These are phyloP conservation scores for Helicocarpus griseus DNA, from an alignment of 2,329 filamentous ascomycete species.

Conservation along the genomic window DNA sequence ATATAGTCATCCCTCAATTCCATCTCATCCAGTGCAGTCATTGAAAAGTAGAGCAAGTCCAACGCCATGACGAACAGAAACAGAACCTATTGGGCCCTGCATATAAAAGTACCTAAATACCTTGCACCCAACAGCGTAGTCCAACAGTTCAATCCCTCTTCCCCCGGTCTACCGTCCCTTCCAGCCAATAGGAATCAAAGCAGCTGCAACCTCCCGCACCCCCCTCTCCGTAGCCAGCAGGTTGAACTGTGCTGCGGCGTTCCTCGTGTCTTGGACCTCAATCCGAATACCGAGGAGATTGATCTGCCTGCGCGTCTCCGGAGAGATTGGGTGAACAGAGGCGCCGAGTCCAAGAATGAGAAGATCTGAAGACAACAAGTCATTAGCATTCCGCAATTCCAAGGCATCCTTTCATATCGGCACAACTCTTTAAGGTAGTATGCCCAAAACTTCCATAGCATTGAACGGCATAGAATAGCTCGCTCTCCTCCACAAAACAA, in stretches of 20 bases:
- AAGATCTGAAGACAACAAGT: slow-evolving; percentile 50
- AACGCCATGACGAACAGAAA: too few relatives aligned
- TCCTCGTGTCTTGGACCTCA: slow-evolving; percentile 84
- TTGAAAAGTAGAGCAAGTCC: too few relatives aligned
- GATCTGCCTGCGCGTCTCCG: slow-evolving; percentile 61
- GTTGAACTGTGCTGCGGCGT: slow-evolving; percentile 92
- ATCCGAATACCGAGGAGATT: slow-evolving; percentile 71
- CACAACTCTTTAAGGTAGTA: too few relatives aligned
- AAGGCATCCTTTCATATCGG: too few relatives aligned
- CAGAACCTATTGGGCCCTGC: too few relatives aligned
- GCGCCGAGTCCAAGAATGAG: slow-evolving; percentile 81
- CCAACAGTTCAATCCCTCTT: not conserved
- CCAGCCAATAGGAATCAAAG: slow-evolving; percentile 80
- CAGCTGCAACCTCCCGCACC: slow-evolving; percentile 73
- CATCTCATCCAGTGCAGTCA: too few relatives aligned
- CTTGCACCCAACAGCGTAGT: too few relatives aligned
- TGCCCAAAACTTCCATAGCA: too few relatives aligned
- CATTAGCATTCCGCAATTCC: slow-evolving; percentile 9
- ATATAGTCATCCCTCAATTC: too few relatives aligned
- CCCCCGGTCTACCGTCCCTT: slow-evolving; percentile 33
- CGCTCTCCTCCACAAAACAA: not conserved
- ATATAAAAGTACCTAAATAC: too few relatives aligned
- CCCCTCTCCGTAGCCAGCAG: slow-evolving; percentile 89
- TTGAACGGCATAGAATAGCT: not conserved
- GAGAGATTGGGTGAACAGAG: slow-evolving; percentile 64